Evolutionary conservation across 176 grass and related monocot genomes (phyloP), one percentile per base, ranked within the genome.

Genomic region (Hordeum marinum): DNA sequence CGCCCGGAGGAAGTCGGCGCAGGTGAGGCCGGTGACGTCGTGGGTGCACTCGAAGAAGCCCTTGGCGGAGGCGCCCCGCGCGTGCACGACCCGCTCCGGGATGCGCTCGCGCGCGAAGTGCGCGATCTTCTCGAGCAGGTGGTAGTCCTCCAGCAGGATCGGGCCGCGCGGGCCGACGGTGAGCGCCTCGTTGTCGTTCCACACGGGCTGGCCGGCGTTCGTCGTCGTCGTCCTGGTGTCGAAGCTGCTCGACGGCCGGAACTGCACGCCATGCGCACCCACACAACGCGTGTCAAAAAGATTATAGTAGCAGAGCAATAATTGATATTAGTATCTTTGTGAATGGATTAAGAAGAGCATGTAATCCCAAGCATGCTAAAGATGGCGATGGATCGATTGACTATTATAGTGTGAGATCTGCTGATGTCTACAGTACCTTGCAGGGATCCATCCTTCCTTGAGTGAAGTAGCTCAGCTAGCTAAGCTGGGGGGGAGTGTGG

Each of bases 131-230:
- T 97, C 95, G 17, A 94, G 83, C 69, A 97, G 37, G 77, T 94
- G 95, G 88, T 97, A 97, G 82, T 97, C 95, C 75, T 97, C 95
- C 0, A 97, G 84, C 2, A 97, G 90, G 63, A 97, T 92, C 0
- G 95, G 95, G 0, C 95, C 94, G 72, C 94, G 65, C 0, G 86
- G 15, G 6, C 95, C 95, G 15, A 97, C 95, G 1, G 95, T 97
- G 36, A 97, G 95, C 1, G 95, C 92, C 79, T 94, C 89, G 82
- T 97, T 94, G 87, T 97, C 95, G 80, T 94, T 97, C 95, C 95
- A 97, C 25, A 97, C 95, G 0, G 95, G 95, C 0, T 55, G 92
- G 0, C 95, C 95, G 1, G 92, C 95, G 65, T 97, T 97, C n/a
- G 95, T 97, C 62, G 95, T 94, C 42, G 90, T 94, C 34, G 90